Evolutionary conservation across 2,329 filamentous ascomycete species (phyloP).

Genomic region (Pseudocercospora musae): DNA sequence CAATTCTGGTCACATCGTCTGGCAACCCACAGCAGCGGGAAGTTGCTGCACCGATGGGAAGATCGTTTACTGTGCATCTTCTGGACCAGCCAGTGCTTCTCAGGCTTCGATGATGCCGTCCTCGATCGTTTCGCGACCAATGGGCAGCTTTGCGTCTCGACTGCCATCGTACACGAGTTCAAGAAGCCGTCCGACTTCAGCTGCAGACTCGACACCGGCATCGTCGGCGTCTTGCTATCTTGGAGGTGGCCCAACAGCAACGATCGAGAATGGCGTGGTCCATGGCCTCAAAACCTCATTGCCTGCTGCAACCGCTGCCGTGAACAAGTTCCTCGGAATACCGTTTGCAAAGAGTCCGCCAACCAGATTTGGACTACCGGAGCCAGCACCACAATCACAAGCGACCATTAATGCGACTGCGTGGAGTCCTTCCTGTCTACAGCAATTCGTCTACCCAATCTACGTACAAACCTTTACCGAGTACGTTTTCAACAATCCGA

Average conservation of each 20-base stretch:
- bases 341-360: slow-evolving; percentile 36
- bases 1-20: slow-evolving; percentile 41
- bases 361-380: slow-evolving; percentile 32
- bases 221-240: not conserved
- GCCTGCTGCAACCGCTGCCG: slow-evolving; percentile 29
- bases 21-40: slow-evolving; percentile 41
- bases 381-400: slow-evolving; percentile 18
- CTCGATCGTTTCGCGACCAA: not conserved
- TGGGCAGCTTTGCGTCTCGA: not conserved
- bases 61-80: slow-evolving; percentile 9
- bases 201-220: not conserved
- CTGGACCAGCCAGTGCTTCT: not conserved
- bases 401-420: slow-evolving; percentile 29
- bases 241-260: slow-evolving; percentile 28
- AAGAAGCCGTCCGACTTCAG: not conserved
- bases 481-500: slow-evolving; percentile 32
- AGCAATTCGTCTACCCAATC: slow-evolving; percentile 34
- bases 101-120: not conserved
- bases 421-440: slow-evolving; percentile 34
- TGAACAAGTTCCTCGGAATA: slow-evolving; percentile 37
- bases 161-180: not conserved
- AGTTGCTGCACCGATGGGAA: slow-evolving; percentile 36
- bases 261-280: slow-evolving; percentile 29
- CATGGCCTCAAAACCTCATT: slow-evolving; percentile 32
- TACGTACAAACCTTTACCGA: slow-evolving; percentile 31